Evolutionary conservation across 768 basidiomycete species (phyloP).

Genomic region (Lactarius vividus): DNA sequence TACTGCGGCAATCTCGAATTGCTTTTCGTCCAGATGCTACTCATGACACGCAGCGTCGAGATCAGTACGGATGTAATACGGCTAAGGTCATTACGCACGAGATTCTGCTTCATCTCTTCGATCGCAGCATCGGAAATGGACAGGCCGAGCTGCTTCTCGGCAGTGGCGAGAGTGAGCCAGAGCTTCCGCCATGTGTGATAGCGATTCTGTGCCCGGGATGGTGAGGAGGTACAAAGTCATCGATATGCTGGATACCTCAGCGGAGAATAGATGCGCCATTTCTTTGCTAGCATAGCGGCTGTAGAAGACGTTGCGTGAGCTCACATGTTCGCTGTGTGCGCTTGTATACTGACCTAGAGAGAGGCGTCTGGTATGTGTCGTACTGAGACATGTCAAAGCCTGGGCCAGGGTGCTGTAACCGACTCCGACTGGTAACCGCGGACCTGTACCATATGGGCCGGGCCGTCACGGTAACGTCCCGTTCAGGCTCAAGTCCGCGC

Average conservation of each 20-base stretch:
- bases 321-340: too few species aligned
- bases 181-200: constrained; percentile 94
- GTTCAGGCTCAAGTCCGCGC: too few species aligned
- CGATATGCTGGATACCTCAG: constrained; percentile 56
- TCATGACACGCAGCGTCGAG: neutral
- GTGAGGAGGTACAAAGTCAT: neutral
- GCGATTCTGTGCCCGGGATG: constrained; percentile 59
- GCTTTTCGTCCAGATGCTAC: constrained; percentile 79
- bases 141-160: constrained; percentile 93
- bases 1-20: constrained; percentile 86
- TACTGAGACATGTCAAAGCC: constrained; percentile 12
- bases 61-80: constrained; percentile 1
- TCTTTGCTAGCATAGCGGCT: constrained; percentile 99
- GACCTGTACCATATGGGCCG: too few species aligned
- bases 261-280: constrained; percentile 97
- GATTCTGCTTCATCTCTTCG: constrained; percentile 89
- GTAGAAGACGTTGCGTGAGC: neutral
- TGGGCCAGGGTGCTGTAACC: too few species aligned
- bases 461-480: too few species aligned
- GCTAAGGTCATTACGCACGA: constrained; percentile 48
- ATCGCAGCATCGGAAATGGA: constrained; percentile 88
- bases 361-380: constrained; percentile 24
- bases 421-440: too few species aligned
- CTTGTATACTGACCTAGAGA: constrained; percentile 9
- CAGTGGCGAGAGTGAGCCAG: constrained; percentile 95